Conservation (phyloP, 1,284 basidiomycete species). For the Moesziomyces aphidis region DNA sequence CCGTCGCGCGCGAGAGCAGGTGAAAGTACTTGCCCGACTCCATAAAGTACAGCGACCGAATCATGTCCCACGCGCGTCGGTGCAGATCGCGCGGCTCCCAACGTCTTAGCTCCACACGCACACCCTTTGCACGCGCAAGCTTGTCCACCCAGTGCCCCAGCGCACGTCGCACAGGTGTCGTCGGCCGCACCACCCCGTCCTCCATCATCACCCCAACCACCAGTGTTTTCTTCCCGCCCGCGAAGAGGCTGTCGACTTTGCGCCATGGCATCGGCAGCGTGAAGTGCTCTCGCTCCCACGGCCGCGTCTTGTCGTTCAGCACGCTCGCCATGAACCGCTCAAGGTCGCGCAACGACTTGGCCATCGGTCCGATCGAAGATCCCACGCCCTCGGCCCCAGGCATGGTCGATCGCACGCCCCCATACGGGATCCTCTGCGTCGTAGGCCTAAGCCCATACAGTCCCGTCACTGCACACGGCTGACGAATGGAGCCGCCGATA, state of each 20-base stretch:
- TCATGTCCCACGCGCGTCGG: slow-evolving; percentile 41
- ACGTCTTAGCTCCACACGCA: slow-evolving; percentile 17
- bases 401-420: slow-evolving; percentile 40
- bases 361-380: slow-evolving; percentile 40
- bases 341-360: slow-evolving; percentile 29
- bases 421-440: slow-evolving; percentile 32
- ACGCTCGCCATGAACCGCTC: slow-evolving; percentile 44
- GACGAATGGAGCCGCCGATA: slow-evolving; percentile 49
- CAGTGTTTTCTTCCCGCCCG: slow-evolving; percentile 8
- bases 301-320: slow-evolving; percentile 30
- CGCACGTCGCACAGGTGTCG: slow-evolving; percentile 26
- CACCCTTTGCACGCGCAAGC: slow-evolving; percentile 1
- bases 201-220: slow-evolving; percentile 38
- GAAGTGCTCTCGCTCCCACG: slow-evolving; percentile 31
- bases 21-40: slow-evolving; percentile 42
- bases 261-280: slow-evolving; percentile 30
- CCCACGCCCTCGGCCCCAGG: slow-evolving; percentile 45
- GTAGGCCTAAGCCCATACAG: slow-evolving; percentile 50
- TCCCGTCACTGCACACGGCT: slow-evolving; percentile 38
- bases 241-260: slow-evolving; percentile 21
- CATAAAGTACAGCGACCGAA: slow-evolving; percentile 53
- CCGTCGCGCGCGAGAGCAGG: slow-evolving; percentile 32
- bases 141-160: slow-evolving; percentile 30
- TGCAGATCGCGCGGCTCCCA: slow-evolving; percentile 37
- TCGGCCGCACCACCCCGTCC: slow-evolving; percentile 37